These are phyloP conservation scores for Ophiorrhiza pumila DNA, from an alignment of 257 asterid species.

Conservation along the genomic window DNA sequence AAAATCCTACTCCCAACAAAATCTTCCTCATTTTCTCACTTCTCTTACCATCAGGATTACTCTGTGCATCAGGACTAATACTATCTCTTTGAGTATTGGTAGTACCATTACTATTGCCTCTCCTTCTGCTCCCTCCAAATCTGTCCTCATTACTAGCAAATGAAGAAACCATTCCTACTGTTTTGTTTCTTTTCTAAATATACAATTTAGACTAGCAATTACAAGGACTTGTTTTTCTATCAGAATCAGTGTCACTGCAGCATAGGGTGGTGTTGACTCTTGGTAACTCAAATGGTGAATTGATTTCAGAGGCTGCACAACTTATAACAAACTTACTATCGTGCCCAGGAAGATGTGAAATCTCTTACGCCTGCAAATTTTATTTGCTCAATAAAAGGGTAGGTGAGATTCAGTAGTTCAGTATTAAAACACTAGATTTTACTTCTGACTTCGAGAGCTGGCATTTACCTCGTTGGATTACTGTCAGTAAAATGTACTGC, in stretches of 20 bases:
- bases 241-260: neutral
- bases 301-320: too few species aligned
- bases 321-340: neutral
- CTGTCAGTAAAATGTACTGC: neutral
- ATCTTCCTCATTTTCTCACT: constrained; percentile 40
- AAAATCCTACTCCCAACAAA: constrained; percentile 68
- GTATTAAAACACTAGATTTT: neutral
- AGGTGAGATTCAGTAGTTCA: neutral
- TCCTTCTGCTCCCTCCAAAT: constrained; percentile 15
- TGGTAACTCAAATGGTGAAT: neutral
- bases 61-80: neutral
- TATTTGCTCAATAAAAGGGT: neutral
- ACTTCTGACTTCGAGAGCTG: neutral
- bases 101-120: constrained; percentile 4
- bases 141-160: constrained; percentile 9
- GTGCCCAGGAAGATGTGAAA: neutral
- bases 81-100: neutral
- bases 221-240: neutral
- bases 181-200: neutral
- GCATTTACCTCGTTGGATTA: neutral
- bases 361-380: neutral
- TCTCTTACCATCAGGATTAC: neutral
- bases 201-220: neutral
- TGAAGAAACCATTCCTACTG: constrained; percentile 4
- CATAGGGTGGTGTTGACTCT: neutral